Conservation (phyloP, 2,329 filamentous ascomycete species). For the Colletotrichum magnum region DNA sequence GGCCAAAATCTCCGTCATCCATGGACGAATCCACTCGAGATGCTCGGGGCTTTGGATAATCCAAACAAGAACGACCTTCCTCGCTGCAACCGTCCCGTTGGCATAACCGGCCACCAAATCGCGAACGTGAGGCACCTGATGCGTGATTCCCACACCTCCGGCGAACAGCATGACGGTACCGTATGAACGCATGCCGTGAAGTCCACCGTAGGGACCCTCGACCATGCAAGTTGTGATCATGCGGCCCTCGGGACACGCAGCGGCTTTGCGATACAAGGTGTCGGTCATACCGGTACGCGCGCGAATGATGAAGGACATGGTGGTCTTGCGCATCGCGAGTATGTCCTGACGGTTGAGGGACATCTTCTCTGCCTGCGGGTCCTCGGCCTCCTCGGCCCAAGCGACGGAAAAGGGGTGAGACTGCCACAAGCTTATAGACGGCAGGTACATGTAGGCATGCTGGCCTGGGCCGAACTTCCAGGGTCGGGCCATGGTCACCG, state of each 20-base stretch:
- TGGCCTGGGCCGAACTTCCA: constrained; percentile 83
- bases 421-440: constrained; percentile 78
- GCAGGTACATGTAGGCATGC: constrained; percentile 86
- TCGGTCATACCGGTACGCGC: constrained; percentile 82
- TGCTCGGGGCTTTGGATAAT: constrained; percentile 85
- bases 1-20: constrained; percentile 85
- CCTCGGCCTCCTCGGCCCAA: constrained; percentile 79
- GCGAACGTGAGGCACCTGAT: constrained; percentile 82
- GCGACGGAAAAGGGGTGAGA: constrained; percentile 86
- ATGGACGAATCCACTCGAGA: constrained; percentile 85
- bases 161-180: constrained; percentile 85
- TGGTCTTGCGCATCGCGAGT: constrained; percentile 71
- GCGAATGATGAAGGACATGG: constrained; percentile 80
- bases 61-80: constrained; percentile 83
- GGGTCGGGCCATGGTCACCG: constrained; percentile 80
- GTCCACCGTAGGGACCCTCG: constrained; percentile 83
- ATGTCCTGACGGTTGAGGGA: constrained; percentile 73
- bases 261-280: constrained; percentile 77
- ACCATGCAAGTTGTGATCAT: constrained; percentile 76
- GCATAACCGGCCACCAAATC: constrained; percentile 78
- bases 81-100: constrained; percentile 78
- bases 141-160: constrained; percentile 85
- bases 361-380: constrained; percentile 66
- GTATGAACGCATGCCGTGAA: constrained; percentile 80
- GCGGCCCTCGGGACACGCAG: constrained; percentile 70